A percentile compares a stretch with the other conserved stretches of the same genome.
Evolutionary conservation across 1,284 basidiomycete species (phyloP).

Genomic region (Moesziomyces aphidis): DNA sequence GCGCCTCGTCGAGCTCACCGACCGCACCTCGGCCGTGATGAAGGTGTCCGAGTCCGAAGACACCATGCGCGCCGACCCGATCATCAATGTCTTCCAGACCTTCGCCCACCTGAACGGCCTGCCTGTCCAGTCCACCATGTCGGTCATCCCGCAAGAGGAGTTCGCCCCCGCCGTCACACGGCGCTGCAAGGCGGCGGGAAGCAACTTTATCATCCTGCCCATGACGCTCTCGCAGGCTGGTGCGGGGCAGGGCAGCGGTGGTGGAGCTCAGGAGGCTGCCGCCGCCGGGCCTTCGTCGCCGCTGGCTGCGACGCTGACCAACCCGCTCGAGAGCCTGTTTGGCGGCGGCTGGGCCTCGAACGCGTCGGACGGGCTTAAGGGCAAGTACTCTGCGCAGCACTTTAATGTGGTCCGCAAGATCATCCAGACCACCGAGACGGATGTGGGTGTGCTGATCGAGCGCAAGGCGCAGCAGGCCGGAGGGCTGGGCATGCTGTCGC

Average conservation of each 20-base stretch:
- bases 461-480: slow-evolving; percentile 70
- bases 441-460: slow-evolving; percentile 83
- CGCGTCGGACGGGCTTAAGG: slow-evolving; percentile 17
- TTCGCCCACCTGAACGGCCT: slow-evolving; percentile 82
- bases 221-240: slow-evolving; percentile 72
- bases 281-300: slow-evolving; percentile 30
- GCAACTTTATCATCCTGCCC: slow-evolving; percentile 84
- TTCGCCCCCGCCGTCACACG: slow-evolving; percentile 78
- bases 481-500: slow-evolving; percentile 15
- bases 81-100: slow-evolving; percentile 82
- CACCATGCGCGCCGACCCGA: slow-evolving; percentile 78
- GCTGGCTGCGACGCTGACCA: slow-evolving; percentile 41
- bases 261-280: slow-evolving; percentile 6
- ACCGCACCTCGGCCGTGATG: slow-evolving; percentile 86
- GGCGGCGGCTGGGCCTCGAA: slow-evolving; percentile 39
- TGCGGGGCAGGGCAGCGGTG: slow-evolving; percentile 1
- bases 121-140: slow-evolving; percentile 73
- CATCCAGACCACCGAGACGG: slow-evolving; percentile 73
- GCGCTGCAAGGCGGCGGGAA: slow-evolving; percentile 74
- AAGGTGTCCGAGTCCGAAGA: slow-evolving; percentile 79
- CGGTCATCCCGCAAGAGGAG: slow-evolving; percentile 78
- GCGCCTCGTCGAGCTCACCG: slow-evolving; percentile 76
- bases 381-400: slow-evolving; percentile 67
- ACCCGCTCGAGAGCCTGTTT: slow-evolving; percentile 57
- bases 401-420: slow-evolving; percentile 80